phyloP scores from a whole-genome alignment of 441 rosid genomes.

The Pelargonium myrrhifolium region DNA sequence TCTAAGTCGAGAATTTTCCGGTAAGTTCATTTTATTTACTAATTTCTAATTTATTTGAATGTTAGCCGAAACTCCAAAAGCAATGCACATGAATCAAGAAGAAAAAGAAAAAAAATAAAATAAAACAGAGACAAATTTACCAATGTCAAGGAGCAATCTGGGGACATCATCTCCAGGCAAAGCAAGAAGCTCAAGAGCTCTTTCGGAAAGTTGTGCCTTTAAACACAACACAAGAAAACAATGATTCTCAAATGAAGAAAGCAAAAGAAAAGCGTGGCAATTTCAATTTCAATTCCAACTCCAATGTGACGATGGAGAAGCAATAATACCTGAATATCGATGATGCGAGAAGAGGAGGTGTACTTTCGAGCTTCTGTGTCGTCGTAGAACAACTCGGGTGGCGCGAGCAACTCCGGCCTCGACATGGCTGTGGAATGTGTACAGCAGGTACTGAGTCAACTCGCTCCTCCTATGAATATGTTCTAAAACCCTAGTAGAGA shows the following conservation, averaged over 20 bases:
- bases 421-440: constrained; percentile 20
- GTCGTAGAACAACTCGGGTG: constrained; percentile 91
- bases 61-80: not conserved
- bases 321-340: constrained; percentile 66
- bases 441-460: no score
- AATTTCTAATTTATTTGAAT: not conserved
- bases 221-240: not conserved
- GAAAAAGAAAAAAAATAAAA: not conserved
- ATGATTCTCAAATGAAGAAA: not conserved
- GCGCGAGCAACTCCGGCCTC: constrained; percentile 71
- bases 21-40: not conserved
- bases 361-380: constrained; percentile 83
- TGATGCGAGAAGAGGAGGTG: constrained; percentile 86
- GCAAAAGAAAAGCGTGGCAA: not conserved
- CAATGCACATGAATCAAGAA: not conserved
- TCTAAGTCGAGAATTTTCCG: not conserved
- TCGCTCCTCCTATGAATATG: no score
- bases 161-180: constrained; percentile 76
- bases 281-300: no score
- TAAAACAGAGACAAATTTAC: no score
- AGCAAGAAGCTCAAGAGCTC: constrained; percentile 90
- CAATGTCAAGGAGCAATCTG: constrained; percentile 75
- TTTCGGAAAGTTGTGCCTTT: constrained; percentile 65
- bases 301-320: not conserved
- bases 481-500: no score